Conservation (phyloP, 1,284 basidiomycete species). For the Laetiporus sulphureus region DNA sequence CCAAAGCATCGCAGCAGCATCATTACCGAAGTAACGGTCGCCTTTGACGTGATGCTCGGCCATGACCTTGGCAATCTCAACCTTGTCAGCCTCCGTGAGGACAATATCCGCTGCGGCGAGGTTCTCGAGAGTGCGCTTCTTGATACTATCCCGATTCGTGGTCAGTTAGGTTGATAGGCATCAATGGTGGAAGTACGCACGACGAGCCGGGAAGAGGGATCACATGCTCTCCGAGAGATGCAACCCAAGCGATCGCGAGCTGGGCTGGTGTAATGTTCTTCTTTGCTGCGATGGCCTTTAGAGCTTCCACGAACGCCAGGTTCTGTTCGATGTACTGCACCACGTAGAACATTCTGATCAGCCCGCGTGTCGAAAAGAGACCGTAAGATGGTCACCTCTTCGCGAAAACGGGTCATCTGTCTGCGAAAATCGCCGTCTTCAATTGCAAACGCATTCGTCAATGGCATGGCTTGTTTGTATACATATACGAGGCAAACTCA, state of each 20-base stretch:
- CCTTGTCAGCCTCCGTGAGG: constrained; percentile 32
- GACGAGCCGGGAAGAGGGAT: constrained; percentile 51
- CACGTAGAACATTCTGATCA: not conserved
- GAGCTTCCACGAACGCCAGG: constrained; percentile 40
- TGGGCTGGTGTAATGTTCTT: constrained; percentile 48
- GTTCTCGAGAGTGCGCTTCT: constrained; percentile 39
- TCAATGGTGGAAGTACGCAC: too few species aligned
- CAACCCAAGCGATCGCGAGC: constrained; percentile 58
- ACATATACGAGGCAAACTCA: constrained; percentile 1
- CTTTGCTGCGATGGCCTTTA: constrained; percentile 37
- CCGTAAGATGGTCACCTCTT: constrained; percentile 13
- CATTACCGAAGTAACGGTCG: constrained; percentile 18
- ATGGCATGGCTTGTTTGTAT: too few species aligned
- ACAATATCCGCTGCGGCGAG: constrained; percentile 34
- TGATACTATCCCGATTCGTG: constrained; percentile 14
- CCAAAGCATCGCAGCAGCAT: constrained; percentile 18
- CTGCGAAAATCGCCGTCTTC: constrained; percentile 29
- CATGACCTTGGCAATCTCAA: constrained; percentile 27
- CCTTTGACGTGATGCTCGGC: constrained; percentile 20
- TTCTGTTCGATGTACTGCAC: constrained; percentile 43
- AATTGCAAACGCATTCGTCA: too few species aligned
- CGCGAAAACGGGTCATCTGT: constrained; percentile 26
- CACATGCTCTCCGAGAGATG: constrained; percentile 36
- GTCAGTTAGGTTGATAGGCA: not conserved
- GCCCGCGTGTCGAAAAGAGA: not conserved